Percentiles rank a stretch among this genome's conserved stretches.
Conservation (phyloP, 495 filamentous ascomycete genomes). For the Physcia stellaris region DNA sequence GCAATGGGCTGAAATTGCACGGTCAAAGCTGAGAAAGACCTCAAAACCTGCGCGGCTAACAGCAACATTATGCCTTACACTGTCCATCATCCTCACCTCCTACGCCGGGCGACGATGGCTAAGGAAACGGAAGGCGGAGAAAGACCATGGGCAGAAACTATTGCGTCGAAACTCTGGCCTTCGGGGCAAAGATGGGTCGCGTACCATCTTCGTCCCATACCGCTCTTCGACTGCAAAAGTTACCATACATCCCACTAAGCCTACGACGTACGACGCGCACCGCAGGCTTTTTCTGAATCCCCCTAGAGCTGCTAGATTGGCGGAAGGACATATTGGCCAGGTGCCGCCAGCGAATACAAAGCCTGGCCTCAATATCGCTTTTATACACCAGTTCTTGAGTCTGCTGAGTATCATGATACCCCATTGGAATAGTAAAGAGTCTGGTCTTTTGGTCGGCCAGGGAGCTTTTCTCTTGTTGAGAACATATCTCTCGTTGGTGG, state of each 20-base stretch:
- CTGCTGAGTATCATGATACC: conserved; percentile 96
- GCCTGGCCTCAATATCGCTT: conserved; percentile 90
- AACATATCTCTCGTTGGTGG: conserved; percentile 87
- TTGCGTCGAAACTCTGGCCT: conserved; percentile 86
- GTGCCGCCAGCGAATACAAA: conserved; percentile 83
- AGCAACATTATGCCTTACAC: conserved; percentile 55
- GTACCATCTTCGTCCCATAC: conserved; percentile 91
- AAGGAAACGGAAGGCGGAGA: conserved; percentile 54
- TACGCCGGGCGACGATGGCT: conserved; percentile 68
- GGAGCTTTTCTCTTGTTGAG: conserved; percentile 53
- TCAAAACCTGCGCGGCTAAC: conserved; percentile 57
- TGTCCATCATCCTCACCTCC: conserved; percentile 61
- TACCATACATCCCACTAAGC: conserved; percentile 82
- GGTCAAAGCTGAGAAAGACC: conserved; percentile 42
- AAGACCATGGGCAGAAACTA: conserved; percentile 62
- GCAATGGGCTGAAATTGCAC: conserved; percentile 44
- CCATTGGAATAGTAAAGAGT: conserved; percentile 87
- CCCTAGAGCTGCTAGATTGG: conserved; percentile 58
- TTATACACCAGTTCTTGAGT: conserved; percentile 91
- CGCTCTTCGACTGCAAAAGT: conserved; percentile 74
- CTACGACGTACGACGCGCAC: conserved; percentile 91
- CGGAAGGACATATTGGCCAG: conserved; percentile 48
- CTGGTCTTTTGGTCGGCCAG: conserved; percentile 74
- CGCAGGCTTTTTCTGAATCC: conserved; percentile 86
- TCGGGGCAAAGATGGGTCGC: conserved; percentile 80